phyloP scores from a whole-genome alignment of 768 basidiomycete genomes.

The Albatrellus ellisii region DNA sequence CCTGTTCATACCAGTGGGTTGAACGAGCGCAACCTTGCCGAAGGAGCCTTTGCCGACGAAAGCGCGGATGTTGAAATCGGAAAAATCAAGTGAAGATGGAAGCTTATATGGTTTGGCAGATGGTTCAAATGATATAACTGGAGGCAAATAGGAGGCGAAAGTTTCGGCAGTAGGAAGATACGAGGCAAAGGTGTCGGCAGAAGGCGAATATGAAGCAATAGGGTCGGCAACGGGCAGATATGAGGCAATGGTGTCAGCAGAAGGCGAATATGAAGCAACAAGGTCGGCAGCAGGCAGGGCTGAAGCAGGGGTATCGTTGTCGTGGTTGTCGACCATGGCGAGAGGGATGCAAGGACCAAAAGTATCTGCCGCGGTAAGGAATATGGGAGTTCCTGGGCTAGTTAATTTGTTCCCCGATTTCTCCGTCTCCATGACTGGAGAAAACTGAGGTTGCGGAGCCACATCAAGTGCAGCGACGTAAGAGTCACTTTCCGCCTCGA shows the following conservation, averaged over 20 bases:
- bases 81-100: not conserved
- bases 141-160: not conserved
- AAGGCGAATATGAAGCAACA: not conserved
- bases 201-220: not conserved
- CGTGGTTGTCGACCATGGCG: too few relatives aligned
- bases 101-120: not conserved
- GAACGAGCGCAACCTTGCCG: slow-evolving; percentile 14
- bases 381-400: too few relatives aligned
- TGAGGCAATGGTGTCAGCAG: not conserved
- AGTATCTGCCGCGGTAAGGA: too few relatives aligned
- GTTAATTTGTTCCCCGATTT: too few relatives aligned
- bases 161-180: not conserved
- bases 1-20: slow-evolving; percentile 8
- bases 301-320: not conserved
- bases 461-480: too few relatives aligned
- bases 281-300: not conserved
- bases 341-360: too few relatives aligned
- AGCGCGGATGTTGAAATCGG: not conserved
- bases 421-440: too few relatives aligned
- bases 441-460: too few relatives aligned
- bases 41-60: slow-evolving; percentile 6
- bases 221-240: not conserved
- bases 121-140: not conserved
- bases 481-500: too few relatives aligned
- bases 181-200: not conserved